phyloP scores from a whole-genome alignment of 768 basidiomycete species.

The Trametes sanguinea region DNA sequence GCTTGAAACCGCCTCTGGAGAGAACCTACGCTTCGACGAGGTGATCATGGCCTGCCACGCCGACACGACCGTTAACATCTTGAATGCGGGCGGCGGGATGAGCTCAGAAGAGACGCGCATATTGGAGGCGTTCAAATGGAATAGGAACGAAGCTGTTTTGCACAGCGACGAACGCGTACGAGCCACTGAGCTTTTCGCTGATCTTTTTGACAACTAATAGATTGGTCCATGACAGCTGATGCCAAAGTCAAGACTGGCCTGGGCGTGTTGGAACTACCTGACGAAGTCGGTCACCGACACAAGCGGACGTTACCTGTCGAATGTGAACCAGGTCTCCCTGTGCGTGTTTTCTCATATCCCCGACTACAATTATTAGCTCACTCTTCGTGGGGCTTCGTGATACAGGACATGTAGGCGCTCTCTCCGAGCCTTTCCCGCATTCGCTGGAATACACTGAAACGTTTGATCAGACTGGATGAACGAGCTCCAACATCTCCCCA shows the following conservation, averaged over 20 bases:
- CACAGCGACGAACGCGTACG: conserved; percentile 64
- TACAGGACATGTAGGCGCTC: background rate
- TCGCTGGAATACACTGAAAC: background rate
- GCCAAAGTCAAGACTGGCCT: conserved; percentile 60
- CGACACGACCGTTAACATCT: conserved; percentile 56
- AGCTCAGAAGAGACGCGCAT: conserved; percentile 56
- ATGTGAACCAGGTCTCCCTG: conserved; percentile 64
- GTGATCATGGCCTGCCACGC: conserved; percentile 78
- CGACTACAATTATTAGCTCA: no score
- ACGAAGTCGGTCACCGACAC: conserved; percentile 46
- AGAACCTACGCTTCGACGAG: conserved; percentile 55
- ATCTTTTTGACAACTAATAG: background rate
- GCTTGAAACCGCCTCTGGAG: conserved; percentile 50
- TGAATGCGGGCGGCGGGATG: conserved; percentile 51
- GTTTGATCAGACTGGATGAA: conserved; percentile 67
- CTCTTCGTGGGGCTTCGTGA: no score
- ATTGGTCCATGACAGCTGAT: conserved; percentile 51
- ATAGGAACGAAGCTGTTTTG: conserved; percentile 63
- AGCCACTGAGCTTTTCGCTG: conserved; percentile 1
- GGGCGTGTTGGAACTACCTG: conserved; percentile 85
- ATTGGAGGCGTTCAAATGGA: conserved; percentile 65
- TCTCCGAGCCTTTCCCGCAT: no score
- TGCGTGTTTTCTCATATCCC: conserved; percentile 40
- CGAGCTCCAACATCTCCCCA: conserved; percentile 66
- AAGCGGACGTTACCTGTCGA: conserved; percentile 42